Conservation (phyloP, 2,329 filamentous ascomycete genomes). For the Cadophora luteo-olivacea region DNA sequence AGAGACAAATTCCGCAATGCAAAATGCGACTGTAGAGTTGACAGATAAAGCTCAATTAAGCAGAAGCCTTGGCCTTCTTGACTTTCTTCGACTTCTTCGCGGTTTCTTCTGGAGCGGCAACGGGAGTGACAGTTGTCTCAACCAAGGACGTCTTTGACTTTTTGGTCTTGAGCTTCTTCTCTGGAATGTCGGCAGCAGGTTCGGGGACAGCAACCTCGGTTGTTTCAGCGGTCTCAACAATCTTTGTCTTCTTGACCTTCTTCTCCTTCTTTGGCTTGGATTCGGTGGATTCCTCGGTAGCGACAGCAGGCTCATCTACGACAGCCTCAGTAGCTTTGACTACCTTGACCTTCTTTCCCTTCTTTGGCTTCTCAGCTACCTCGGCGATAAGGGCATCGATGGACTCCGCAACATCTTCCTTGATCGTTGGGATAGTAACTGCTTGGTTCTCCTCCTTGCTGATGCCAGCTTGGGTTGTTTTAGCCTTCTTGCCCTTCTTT, state of each 20-base stretch:
- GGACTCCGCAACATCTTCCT: conserved; percentile 25
- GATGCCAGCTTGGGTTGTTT: conserved; percentile 29
- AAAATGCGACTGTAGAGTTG: conserved; percentile 1
- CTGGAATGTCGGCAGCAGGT: conserved; percentile 2
- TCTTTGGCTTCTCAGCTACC: conserved; percentile 29
- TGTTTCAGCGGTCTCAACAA: conserved; percentile 9
- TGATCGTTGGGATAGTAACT: conserved; percentile 2
- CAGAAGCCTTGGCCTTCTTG: conserved; percentile 44
- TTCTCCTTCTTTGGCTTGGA: conserved; percentile 48
- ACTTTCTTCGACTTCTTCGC: conserved; percentile 37
- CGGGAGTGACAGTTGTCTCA: conserved; percentile 43
- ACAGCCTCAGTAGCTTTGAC: conserved; percentile 21
- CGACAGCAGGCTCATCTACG: conserved; percentile 19
- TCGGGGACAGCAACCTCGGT: neutral
- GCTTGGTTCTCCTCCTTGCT: conserved; percentile 11
- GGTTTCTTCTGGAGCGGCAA: conserved; percentile 43
- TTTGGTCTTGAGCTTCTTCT: conserved; percentile 36
- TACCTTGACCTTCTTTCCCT: conserved; percentile 37
- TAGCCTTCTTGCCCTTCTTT: conserved; percentile 41
- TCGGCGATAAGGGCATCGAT: conserved; percentile 19
- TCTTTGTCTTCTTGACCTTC: conserved; percentile 24
- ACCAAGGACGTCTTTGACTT: conserved; percentile 30
- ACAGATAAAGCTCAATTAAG: conserved; percentile 11
- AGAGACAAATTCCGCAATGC: neutral
- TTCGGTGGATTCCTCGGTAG: conserved; percentile 22